A percentile compares a stretch with the other conserved stretches of the same genome.
phyloP scores from a whole-genome alignment of 2,329 filamentous ascomycete species.

The Fusarium sp. region DNA sequence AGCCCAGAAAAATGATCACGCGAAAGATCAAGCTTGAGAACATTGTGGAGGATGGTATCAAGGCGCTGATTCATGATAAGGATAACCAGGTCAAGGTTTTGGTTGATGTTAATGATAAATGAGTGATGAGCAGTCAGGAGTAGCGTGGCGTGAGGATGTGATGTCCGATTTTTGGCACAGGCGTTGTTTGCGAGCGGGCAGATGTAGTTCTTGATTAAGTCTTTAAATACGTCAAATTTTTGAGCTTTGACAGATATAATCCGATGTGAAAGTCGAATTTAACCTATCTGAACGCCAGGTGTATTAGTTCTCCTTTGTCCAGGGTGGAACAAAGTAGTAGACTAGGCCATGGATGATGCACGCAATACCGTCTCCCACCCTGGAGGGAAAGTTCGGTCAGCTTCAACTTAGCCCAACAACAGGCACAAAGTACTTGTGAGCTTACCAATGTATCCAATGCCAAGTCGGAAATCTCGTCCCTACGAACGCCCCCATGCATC shows the following conservation, averaged over 20 bases:
- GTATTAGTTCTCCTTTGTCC: slow-evolving; percentile 11
- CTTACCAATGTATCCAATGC: slow-evolving; percentile 46
- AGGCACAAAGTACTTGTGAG: rapidly evolving
- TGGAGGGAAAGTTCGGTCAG: background rate
- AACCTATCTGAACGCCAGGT: no score
- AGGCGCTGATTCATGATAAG: slow-evolving; percentile 67
- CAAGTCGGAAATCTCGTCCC: slow-evolving; percentile 36
- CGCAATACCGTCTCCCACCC: slow-evolving; percentile 26
- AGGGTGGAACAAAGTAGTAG: slow-evolving; percentile 36
- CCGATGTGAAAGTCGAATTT: no score
- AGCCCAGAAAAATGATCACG: slow-evolving; percentile 70
- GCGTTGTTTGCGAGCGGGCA: background rate
- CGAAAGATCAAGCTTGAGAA: slow-evolving; percentile 66
- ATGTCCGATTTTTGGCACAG: background rate
- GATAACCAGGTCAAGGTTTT: slow-evolving; percentile 73
- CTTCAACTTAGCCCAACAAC: rapidly evolving
- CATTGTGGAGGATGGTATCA: slow-evolving; percentile 68
- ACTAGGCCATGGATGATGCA: slow-evolving; percentile 25
- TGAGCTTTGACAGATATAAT: no score
- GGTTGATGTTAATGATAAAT: slow-evolving; percentile 55
- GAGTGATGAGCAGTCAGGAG: background rate
- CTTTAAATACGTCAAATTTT: background rate
- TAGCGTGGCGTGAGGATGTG: background rate
- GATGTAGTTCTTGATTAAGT: background rate
- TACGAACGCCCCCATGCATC: slow-evolving; percentile 39